phyloP scores from a whole-genome alignment of 2,329 filamentous ascomycete genomes.

The Alternaria postmessia region DNA sequence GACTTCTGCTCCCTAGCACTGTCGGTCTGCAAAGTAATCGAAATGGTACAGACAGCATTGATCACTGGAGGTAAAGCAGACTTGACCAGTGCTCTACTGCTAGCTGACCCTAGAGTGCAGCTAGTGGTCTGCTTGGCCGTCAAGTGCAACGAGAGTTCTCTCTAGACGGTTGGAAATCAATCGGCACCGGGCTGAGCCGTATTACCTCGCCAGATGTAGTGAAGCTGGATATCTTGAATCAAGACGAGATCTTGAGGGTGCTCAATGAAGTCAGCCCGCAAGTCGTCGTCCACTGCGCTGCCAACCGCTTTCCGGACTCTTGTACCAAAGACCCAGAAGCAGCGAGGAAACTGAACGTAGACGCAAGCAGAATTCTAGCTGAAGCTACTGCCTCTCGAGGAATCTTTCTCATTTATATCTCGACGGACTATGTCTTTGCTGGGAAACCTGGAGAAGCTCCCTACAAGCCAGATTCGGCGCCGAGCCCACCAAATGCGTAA shows the following conservation, averaged over 20 bases:
- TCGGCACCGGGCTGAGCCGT: constrained; percentile 68
- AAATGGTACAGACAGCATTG: constrained; percentile 65
- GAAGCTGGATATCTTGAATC: constrained; percentile 61
- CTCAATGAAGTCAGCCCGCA: constrained; percentile 68
- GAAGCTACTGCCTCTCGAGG: constrained; percentile 68
- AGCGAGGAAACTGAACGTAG: constrained; percentile 76
- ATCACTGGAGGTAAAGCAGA: constrained; percentile 72
- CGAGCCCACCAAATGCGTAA: constrained; percentile 75
- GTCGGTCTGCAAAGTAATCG: not conserved
- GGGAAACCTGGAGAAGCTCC: constrained; percentile 81
- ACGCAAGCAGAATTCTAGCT: constrained; percentile 73
- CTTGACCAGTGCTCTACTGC: constrained; percentile 7
- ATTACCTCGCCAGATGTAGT: constrained; percentile 72
- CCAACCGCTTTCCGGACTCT: constrained; percentile 86
- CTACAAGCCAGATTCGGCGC: constrained; percentile 71
- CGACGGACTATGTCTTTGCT: constrained; percentile 82
- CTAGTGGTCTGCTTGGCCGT: constrained; percentile 82
- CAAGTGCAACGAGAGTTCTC: constrained; percentile 78
- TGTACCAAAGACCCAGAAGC: constrained; percentile 81
- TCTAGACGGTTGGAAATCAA: constrained; percentile 64
- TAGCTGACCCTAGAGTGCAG: constrained; percentile 32
- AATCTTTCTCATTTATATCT: constrained; percentile 77
- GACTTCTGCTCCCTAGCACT: not conserved
- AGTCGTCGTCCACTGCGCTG: constrained; percentile 88
- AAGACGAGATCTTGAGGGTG: constrained; percentile 55